Evolutionary conservation across 441 rosid genomes (phyloP).

Genomic region (Aquilaria agallochum): DNA sequence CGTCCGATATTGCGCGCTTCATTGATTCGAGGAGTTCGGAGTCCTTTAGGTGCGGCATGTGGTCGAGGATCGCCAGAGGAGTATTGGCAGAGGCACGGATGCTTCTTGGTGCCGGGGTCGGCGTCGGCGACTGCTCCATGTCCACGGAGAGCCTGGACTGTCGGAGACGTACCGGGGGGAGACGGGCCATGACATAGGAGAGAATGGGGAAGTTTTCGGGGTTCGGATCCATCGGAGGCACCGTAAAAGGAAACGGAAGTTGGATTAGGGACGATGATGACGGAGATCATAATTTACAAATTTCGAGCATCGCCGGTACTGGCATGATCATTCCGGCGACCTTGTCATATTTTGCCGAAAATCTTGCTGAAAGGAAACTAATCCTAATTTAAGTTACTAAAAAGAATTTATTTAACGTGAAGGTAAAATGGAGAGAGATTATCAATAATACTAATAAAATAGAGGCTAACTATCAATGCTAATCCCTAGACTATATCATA

Average conservation of each 20-base stretch:
- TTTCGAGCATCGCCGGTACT: too few species aligned
- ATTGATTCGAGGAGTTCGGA: constrained; percentile 65
- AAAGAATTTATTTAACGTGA: too few species aligned
- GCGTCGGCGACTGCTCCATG: constrained; percentile 43
- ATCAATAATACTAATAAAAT: too few species aligned
- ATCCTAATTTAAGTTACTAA: too few species aligned
- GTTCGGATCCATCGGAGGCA: constrained; percentile 57
- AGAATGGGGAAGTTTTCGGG: constrained; percentile 59
- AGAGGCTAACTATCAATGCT: too few species aligned
- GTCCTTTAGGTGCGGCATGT: constrained; percentile 53
- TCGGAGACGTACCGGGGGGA: constrained; percentile 36
- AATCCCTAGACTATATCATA: too few species aligned
- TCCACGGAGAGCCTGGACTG: constrained; percentile 37
- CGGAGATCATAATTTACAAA: too few species aligned
- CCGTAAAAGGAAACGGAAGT: neutral
- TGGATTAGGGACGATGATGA: too few species aligned
- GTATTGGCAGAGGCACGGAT: constrained; percentile 27
- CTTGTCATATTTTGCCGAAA: neutral
- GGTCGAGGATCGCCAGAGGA: constrained; percentile 21
- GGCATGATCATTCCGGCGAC: neutral
- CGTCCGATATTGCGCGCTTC: constrained; percentile 65
- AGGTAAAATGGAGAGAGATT: too few species aligned
- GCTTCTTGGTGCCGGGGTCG: constrained; percentile 17
- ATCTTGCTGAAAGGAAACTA: neutral
- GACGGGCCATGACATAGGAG: constrained; percentile 64